These are phyloP conservation scores for Calonectria crousiana DNA, from an alignment of 2,329 filamentous ascomycete genomes.

Conservation along the genomic window DNA sequence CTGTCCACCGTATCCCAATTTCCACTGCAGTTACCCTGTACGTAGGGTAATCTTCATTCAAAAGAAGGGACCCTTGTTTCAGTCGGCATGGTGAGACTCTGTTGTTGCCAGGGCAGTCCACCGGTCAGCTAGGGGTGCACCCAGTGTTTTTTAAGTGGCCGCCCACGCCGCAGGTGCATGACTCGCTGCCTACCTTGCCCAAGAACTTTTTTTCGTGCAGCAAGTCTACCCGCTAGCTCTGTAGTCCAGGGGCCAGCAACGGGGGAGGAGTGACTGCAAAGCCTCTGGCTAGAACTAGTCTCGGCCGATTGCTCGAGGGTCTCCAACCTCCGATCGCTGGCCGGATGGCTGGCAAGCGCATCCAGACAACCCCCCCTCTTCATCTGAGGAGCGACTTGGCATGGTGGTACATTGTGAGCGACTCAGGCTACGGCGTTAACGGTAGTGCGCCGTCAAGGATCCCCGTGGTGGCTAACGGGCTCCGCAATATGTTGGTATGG, in stretches of 20 bases:
- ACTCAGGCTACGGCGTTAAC: conserved; percentile 9
- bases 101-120: conserved; percentile 2
- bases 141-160: not conserved
- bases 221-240: conserved; percentile 1
- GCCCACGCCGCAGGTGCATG: conserved; percentile 21
- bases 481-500: conserved; percentile 1
- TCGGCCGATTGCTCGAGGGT: conserved; percentile 28
- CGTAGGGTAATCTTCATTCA: not conserved
- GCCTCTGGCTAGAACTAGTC: conserved; percentile 15
- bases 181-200: conserved; percentile 19
- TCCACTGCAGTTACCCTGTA: conserved; percentile 15
- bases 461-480: not conserved
- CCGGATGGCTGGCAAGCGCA: conserved; percentile 5
- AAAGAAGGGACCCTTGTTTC: conserved; percentile 19
- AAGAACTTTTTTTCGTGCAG: conserved; percentile 12
- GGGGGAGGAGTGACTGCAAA: not conserved
- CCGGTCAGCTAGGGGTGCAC: not conserved
- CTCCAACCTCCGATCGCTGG: conserved; percentile 15
- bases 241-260: not conserved
- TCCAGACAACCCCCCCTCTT: not conserved
- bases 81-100: conserved; percentile 21
- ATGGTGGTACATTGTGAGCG: not conserved
- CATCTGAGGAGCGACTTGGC: not conserved
- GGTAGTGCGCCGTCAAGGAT: not conserved
- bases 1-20: conserved; percentile 5